These are phyloP conservation scores for Podila epicladia DNA, from an alignment of 192 early-diverging fungal genomes.

Conservation along the genomic window DNA sequence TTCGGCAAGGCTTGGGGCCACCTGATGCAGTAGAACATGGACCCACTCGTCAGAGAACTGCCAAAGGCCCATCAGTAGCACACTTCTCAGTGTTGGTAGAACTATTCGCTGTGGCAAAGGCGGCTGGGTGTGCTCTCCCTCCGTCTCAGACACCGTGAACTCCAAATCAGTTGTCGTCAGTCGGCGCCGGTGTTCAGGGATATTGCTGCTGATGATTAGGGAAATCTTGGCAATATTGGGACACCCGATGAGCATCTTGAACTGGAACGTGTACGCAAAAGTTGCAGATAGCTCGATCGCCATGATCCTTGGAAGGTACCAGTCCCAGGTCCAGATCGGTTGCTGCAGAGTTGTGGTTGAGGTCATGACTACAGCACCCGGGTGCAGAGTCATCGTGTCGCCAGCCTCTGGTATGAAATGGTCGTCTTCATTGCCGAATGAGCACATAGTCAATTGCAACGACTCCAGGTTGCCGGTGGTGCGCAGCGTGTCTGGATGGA, in stretches of 20 bases:
- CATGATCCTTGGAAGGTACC: background rate
- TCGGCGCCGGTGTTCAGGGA: background rate
- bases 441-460: background rate
- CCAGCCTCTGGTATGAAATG: background rate
- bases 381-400: background rate
- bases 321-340: slow-evolving; percentile 9
- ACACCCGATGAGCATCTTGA: background rate
- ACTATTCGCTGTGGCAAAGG: background rate
- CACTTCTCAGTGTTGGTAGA: background rate
- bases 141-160: background rate
- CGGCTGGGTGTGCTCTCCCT: background rate
- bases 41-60: background rate
- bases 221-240: background rate
- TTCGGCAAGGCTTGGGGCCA: background rate
- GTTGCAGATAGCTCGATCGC: background rate
- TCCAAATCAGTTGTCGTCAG: background rate
- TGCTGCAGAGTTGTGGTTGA: background rate
- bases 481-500: background rate
- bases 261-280: slow-evolving; percentile 13
- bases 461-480: background rate
- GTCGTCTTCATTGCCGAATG: background rate
- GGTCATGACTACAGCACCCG: background rate
- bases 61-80: background rate
- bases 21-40: background rate
- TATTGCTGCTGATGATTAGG: background rate